phyloP scores from a whole-genome alignment of 495 filamentous ascomycete genomes.

The Aspergillus kassunensis region DNA sequence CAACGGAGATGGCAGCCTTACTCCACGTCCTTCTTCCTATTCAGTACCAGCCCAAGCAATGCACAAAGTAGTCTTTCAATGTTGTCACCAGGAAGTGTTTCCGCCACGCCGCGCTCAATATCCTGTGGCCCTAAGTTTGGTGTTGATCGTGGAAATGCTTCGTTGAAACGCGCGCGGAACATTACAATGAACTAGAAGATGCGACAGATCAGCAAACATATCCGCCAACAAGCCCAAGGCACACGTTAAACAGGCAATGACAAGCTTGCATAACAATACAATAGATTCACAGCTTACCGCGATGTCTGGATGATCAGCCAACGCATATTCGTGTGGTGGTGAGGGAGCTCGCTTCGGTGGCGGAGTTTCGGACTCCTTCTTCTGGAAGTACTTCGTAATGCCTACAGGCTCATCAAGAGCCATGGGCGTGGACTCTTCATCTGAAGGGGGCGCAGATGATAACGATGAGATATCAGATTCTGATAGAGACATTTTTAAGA shows the following conservation, averaged over 20 bases:
- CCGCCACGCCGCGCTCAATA: constrained; percentile 79
- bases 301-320: constrained; percentile 85
- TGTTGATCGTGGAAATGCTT: constrained; percentile 80
- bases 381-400: constrained; percentile 43
- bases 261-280: constrained; percentile 7
- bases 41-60: constrained; percentile 79
- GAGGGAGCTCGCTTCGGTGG: constrained; percentile 73
- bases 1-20: constrained; percentile 50
- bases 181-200: constrained; percentile 85
- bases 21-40: constrained; percentile 98
- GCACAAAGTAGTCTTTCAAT: constrained; percentile 88
- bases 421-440: constrained; percentile 47
- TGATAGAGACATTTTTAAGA: constrained; percentile 46
- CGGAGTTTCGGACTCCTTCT: constrained; percentile 54
- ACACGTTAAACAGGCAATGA: constrained; percentile 30
- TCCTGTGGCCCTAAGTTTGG: constrained; percentile 92
- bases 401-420: constrained; percentile 39
- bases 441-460: constrained; percentile 54
- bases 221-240: constrained; percentile 17
- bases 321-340: constrained; percentile 81
- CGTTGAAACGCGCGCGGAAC: constrained; percentile 91
- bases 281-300: constrained; percentile 59
- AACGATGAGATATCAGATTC: constrained; percentile 56
- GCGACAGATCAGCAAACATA: constrained; percentile 38
- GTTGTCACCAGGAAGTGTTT: constrained; percentile 72